Base-by-base conservation (phyloP, 1,284 basidiomycete genomes). In the Moesziomyces sp. region DNA sequence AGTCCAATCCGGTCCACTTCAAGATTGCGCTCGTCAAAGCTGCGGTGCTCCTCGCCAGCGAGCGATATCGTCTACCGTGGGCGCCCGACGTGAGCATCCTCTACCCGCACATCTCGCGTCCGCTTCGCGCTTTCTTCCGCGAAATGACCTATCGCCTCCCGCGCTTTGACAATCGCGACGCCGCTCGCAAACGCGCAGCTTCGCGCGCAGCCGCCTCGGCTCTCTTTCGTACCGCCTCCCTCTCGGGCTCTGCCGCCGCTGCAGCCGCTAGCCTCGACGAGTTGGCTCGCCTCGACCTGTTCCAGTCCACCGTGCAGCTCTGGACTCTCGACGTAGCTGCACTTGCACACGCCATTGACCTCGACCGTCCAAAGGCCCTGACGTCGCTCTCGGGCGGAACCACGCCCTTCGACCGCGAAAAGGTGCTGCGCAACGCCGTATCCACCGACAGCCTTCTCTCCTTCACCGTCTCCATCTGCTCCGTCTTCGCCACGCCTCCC, bases 1-100 rank as follows among this genome's bases (percentile, higher is more conserved):
- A 76, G 3, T 57, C 60, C 14, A 77, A 71, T 47, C 76, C 80
- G 1, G 56, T 69, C 13, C 57, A 73, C 42, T 80, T 78, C 66
- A 77, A 78, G 45, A 70, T 77, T 13, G 77, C 63, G 21, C 65
- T 82, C 26, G 73, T 80, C 51, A 74, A 75, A 48, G 75, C 76
- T 0, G 74, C 73, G 44, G 59, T 80, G 28, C 68, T 74, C 35
- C 52, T 82, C 10, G 69, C 76, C 24, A 72, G 72, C 55, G 80
- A 80, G 40, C 49, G 49, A 19, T 52, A 64, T 19, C 62, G 67
- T 11, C 45, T 80, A 1, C 76, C 77, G 5, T 80, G 77, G 79
- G 54, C 62, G 28, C 74, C 77, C 0, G 61, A 76, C 23, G 73
- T 79, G 13, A 57, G 57, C 30, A 58, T 78, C 10, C 50, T 82